A percentile compares a stretch with the other conserved stretches of the same genome.
phyloP scores from a whole-genome alignment of 495 filamentous ascomycete species.

The Evansstolkia leycettana region DNA sequence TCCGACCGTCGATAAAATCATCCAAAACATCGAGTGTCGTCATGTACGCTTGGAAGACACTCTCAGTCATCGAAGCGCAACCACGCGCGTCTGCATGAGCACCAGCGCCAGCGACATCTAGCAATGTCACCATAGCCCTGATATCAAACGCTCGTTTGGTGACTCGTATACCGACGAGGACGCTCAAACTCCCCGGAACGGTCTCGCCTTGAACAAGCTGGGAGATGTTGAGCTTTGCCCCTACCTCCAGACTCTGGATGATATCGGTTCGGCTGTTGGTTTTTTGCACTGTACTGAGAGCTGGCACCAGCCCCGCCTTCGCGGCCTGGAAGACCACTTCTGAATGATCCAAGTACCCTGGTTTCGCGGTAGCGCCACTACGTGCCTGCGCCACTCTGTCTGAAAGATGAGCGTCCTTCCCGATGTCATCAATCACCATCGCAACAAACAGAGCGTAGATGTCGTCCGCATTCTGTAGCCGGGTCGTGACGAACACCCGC shows the following conservation, averaged over 20 bases:
- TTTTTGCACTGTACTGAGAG: too few relatives aligned
- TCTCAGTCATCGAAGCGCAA: slow-evolving; percentile 18
- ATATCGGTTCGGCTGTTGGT: slow-evolving; percentile 9
- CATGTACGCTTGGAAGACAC: slow-evolving; percentile 16
- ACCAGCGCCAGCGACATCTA: slow-evolving; percentile 25
- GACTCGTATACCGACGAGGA: slow-evolving; percentile 8
- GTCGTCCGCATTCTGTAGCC: slow-evolving; percentile 2
- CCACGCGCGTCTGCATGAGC: slow-evolving; percentile 21
- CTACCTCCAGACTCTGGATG: slow-evolving; percentile 25
- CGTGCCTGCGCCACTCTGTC: too few relatives aligned
- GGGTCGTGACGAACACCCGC: not conserved
- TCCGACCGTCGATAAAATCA: slow-evolving; percentile 6
- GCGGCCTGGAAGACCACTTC: too few relatives aligned
- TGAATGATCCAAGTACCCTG: too few relatives aligned
- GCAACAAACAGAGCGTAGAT: slow-evolving; percentile 19
- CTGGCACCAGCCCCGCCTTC: too few relatives aligned
- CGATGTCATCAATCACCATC: slow-evolving; percentile 26
- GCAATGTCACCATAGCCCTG: slow-evolving; percentile 17
- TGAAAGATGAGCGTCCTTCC: slow-evolving; percentile 23
- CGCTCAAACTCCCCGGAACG: slow-evolving; percentile 13
- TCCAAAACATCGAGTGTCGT: slow-evolving; percentile 10
- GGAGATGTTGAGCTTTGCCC: slow-evolving; percentile 26
- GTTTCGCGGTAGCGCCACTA: too few relatives aligned
- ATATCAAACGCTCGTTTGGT: slow-evolving; percentile 16
- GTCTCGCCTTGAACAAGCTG: slow-evolving; percentile 25